phyloP scores from a whole-genome alignment of 2,329 filamentous ascomycete species.

The Scolecobasidium constrictum region DNA sequence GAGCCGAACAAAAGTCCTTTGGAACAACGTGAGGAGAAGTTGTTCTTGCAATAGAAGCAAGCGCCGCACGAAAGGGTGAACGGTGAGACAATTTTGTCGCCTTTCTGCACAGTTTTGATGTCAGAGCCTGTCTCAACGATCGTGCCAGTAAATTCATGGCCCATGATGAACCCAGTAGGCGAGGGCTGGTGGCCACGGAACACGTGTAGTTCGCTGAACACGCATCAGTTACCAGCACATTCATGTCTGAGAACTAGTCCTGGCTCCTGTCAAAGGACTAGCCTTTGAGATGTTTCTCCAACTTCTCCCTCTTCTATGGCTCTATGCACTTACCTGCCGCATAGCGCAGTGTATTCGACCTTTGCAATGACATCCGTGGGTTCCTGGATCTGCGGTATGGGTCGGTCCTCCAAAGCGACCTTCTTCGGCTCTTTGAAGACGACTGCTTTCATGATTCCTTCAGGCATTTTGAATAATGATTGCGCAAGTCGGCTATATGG shows the following conservation, averaged over 20 bases:
- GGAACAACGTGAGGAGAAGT: constrained; percentile 66
- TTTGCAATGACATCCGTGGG: constrained; percentile 71
- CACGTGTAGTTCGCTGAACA: constrained; percentile 67
- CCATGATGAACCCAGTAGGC: constrained; percentile 55
- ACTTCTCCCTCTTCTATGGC: too few species aligned
- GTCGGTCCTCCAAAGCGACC: constrained; percentile 67
- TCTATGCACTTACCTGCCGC: constrained; percentile 67
- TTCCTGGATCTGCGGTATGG: constrained; percentile 62
- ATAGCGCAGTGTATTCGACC: constrained; percentile 72
- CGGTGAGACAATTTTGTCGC: constrained; percentile 70
- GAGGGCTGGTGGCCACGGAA: constrained; percentile 73
- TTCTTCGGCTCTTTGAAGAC: constrained; percentile 72
- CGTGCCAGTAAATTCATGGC: constrained; percentile 78
- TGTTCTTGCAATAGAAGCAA: constrained; percentile 78
- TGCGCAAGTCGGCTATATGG: too few species aligned
- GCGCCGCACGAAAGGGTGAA: constrained; percentile 55
- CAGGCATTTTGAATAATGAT: too few species aligned
- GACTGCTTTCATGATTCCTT: constrained; percentile 69
- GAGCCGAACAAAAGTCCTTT: constrained; percentile 62
- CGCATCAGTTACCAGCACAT: too few species aligned
- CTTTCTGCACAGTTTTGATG: constrained; percentile 59
- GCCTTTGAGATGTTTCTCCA: background rate
- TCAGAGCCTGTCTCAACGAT: constrained; percentile 56
- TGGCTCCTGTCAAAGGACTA: background rate
- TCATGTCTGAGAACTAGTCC: background rate